Evolutionary conservation across 73 alveolate species (phyloP).

Genomic region (Paramecium octaurelia): DNA sequence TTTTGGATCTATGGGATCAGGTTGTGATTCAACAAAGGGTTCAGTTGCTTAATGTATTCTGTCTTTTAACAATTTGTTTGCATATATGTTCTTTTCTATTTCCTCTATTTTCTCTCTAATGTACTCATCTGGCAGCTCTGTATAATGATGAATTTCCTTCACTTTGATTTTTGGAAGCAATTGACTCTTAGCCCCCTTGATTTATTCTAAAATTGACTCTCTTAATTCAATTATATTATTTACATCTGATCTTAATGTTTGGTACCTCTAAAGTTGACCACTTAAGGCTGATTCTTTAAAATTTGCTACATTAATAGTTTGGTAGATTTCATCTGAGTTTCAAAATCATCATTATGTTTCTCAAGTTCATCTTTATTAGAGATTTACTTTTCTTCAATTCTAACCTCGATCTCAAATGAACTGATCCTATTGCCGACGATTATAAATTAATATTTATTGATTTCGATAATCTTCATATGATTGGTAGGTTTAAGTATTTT

Average conservation of each 20-base stretch:
- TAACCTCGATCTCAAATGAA: background rate
- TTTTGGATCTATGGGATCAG: background rate
- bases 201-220: conserved; percentile 35
- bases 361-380: background rate
- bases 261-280: conserved; percentile 7
- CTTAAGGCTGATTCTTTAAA: background rate
- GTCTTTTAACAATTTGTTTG: background rate
- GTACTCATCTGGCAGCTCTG: background rate
- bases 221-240: background rate
- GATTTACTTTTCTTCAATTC: background rate
- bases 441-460: background rate
- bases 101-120: conserved; percentile 10
- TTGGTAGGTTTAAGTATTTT: conserved; percentile 23
- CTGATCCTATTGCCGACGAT: conserved; percentile 25
- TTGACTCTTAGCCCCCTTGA: conserved; percentile 18
- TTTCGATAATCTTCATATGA: conserved; percentile 16
- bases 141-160: background rate
- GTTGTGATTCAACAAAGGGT: background rate
- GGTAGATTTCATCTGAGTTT: background rate
- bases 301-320: background rate
- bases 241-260: conserved; percentile 45
- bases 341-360: background rate
- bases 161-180: background rate
- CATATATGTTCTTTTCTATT: background rate
- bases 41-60: background rate